Evolutionary conservation across 768 basidiomycete genomes (phyloP).

Genomic region (Amyloporia xantha): DNA sequence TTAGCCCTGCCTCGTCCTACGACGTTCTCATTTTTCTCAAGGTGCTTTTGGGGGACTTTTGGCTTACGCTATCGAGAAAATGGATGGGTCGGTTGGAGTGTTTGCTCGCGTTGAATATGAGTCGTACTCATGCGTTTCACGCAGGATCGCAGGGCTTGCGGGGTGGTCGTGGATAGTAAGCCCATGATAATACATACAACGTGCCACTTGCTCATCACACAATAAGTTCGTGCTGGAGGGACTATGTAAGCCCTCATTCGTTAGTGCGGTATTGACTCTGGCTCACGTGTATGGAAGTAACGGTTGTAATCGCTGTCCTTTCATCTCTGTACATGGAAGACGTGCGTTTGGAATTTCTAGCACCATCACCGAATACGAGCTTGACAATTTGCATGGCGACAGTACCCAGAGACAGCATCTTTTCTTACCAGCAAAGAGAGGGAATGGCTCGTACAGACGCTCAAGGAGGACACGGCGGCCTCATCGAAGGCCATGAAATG

Average conservation of each 20-base stretch:
- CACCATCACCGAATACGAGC: too few relatives aligned
- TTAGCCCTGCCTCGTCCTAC: too few relatives aligned
- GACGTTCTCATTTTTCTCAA: not conserved
- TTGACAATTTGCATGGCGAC: not conserved
- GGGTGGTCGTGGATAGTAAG: constrained; percentile 12
- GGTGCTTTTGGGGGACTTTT: constrained; percentile 12
- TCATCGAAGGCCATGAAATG: constrained; percentile 5
- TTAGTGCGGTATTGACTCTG: not conserved
- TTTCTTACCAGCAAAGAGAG: constrained; percentile 9
- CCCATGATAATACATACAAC: not conserved
- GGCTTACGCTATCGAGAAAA: constrained; percentile 10
- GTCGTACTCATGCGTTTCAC: not conserved
- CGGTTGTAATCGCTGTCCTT: not conserved
- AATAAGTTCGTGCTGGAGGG: not conserved
- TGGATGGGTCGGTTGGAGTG: constrained; percentile 2
- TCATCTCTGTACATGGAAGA: not conserved
- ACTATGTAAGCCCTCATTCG: not conserved
- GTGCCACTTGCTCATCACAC: not conserved
- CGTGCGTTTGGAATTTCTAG: not conserved
- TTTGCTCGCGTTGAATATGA: not conserved
- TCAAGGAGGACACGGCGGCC: constrained; percentile 5
- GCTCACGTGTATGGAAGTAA: not conserved
- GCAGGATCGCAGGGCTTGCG: constrained; percentile 7
- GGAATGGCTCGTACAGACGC: constrained; percentile 6
- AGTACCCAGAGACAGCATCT: constrained; percentile 9